Evolutionary conservation across 805 yeast species (phyloP).

Genomic region (Kodamaea leandrae): DNA sequence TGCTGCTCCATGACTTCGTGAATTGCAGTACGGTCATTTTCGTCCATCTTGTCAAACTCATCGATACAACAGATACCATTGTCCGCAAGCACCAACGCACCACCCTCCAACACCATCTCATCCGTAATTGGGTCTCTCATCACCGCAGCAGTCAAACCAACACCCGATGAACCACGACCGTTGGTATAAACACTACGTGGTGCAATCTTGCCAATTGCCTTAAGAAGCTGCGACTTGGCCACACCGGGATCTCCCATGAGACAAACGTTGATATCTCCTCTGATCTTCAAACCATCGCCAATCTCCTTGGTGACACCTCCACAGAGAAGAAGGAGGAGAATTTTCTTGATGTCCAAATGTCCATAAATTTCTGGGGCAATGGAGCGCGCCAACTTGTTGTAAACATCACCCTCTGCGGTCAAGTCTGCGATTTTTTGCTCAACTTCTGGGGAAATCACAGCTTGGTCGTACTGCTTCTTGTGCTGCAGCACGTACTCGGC

Average conservation of each 20-base stretch:
- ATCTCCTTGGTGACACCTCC: slow-evolving; percentile 95
- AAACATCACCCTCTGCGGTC: slow-evolving; percentile 63
- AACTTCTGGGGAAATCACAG: slow-evolving; percentile 56
- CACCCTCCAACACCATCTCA: slow-evolving; percentile 97
- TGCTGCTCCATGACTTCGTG: slow-evolving; percentile 99
- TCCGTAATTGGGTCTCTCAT: slow-evolving; percentile 99
- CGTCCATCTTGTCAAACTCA: slow-evolving; percentile 99
- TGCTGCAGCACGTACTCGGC: slow-evolving; percentile 85
- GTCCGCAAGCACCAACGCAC: slow-evolving; percentile 95
- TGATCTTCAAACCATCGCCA: slow-evolving; percentile 94
- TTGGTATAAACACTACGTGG: slow-evolving; percentile 97
- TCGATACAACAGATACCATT: slow-evolving; percentile 98
- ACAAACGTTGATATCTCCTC: slow-evolving; percentile 95
- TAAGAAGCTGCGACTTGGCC: slow-evolving; percentile 93
- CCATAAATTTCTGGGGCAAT: slow-evolving; percentile 99
- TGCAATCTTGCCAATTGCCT: slow-evolving; percentile 86
- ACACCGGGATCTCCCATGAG: slow-evolving; percentile 99
- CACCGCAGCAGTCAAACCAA: slow-evolving; percentile 97
- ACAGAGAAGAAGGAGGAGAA: slow-evolving; percentile 75
- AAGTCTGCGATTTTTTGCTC: slow-evolving; percentile 55
- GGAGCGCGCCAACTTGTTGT: slow-evolving; percentile 75
- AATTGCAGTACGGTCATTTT: slow-evolving; percentile 92
- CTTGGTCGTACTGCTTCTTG: slow-evolving; percentile 77
- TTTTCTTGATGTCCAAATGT: slow-evolving; percentile 89
- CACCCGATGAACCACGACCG: slow-evolving; percentile 98